Base-by-base conservation (phyloP, 2,329 filamentous ascomycete species). In the Bipolaris zeicola region DNA sequence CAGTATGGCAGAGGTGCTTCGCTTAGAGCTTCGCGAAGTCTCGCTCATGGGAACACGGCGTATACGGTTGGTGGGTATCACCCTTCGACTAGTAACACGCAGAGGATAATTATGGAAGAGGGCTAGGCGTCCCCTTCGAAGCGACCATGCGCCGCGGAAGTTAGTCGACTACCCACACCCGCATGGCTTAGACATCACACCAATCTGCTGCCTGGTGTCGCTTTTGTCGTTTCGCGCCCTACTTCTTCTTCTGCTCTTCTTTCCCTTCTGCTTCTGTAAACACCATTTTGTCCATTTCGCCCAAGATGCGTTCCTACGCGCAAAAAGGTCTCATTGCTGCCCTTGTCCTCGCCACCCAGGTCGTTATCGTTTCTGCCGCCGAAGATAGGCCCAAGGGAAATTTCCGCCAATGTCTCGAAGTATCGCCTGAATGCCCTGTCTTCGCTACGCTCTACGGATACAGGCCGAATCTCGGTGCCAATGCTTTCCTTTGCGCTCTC, bases 401-500 rank as follows among this genome's bases (percentile, higher is more conserved):
- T 44, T 69, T 67, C 45, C 58, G 60, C 47, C 47, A 61, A 53
- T 70, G 67, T 56, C 54, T 62, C 28, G 64, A 69, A 55, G 62
- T 70, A 26, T 55, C 61, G 20, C 55, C 60, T 7, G 41, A 51
- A 47, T 70, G 68, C 43, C 77, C 77, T 1, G 71, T 78, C 10
- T 55, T 64, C 20, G 74, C 70, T 24, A 76, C 76, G 0, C 74
- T 74, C 1, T 79, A 78, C 51, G 76, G 76, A 33, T 79, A 79
- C 63, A 62, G 64, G n/a, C 77, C 77, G 5, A 68, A 74, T 37
- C 57, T 78, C 14, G 70, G 69, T 39, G 72, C 67, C 45, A 78
- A 79, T 58, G 66, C 71, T 52, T 68, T 80, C 57, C 74, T 81
- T n/a, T 49, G 53, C 18, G 66, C 66, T 6, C 49, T 69, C 14